These are phyloP conservation scores for Sarocladium brachiariae DNA, from an alignment of 2,329 filamentous ascomycete species.

Conservation along the genomic window DNA sequence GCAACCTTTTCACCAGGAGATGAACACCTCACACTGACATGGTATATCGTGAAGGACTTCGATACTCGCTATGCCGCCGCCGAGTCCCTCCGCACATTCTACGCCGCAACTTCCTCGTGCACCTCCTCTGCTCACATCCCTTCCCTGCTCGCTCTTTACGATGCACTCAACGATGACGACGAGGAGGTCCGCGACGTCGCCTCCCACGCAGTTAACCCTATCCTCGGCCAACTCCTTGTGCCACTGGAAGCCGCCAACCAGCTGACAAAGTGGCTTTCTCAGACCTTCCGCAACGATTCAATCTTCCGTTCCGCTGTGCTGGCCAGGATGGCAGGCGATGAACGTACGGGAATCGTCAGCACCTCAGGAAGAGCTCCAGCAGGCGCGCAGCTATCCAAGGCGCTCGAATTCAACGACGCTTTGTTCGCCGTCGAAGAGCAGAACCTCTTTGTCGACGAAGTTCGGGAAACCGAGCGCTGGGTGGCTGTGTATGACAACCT, in stretches of 20 bases:
- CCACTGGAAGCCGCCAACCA: constrained; percentile 39
- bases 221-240: constrained; percentile 40
- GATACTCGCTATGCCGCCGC: constrained; percentile 57
- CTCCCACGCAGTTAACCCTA: constrained; percentile 38
- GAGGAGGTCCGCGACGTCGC: constrained; percentile 73
- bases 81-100: constrained; percentile 47
- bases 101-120: constrained; percentile 19
- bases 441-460: constrained; percentile 86
- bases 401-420: constrained; percentile 51
- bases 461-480: constrained; percentile 69
- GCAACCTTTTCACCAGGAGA: no score
- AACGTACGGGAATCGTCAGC: constrained; percentile 5
- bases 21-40: neutral
- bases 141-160: constrained; percentile 61
- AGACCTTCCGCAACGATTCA: constrained; percentile 24
- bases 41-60: no score
- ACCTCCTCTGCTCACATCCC: constrained; percentile 38
- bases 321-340: constrained; percentile 31
- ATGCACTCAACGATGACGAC: constrained; percentile 81
- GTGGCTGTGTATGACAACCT: constrained; percentile 27
- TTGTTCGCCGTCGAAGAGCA: constrained; percentile 88
- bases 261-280: constrained; percentile 37
- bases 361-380: constrained; percentile 18
- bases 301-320: constrained; percentile 35
- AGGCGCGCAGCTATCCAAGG: constrained; percentile 32